A percentile compares a stretch with the other conserved stretches of the same genome.
Evolutionary conservation across 176 grass and related monocot genomes (phyloP).

Genomic region (Eragrostis curvula): DNA sequence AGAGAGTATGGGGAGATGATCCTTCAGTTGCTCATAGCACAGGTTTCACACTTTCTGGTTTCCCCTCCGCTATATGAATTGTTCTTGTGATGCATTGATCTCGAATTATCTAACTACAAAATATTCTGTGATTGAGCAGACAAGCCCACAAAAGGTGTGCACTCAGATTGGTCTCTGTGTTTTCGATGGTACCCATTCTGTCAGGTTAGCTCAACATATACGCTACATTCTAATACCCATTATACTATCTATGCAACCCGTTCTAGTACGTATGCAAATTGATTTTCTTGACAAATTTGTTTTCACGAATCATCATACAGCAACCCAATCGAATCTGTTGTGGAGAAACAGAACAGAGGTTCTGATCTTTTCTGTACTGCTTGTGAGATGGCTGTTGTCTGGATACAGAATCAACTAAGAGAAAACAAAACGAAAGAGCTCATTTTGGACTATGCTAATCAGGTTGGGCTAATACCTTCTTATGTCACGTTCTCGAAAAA

Average conservation of each 20-base stretch:
- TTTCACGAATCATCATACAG: constrained; percentile 50
- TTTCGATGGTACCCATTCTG: constrained; percentile 70
- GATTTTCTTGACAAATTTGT: constrained; percentile 1
- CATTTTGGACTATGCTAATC: constrained; percentile 74
- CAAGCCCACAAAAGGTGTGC: constrained; percentile 70
- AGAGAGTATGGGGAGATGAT: constrained; percentile 87
- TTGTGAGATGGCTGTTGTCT: constrained; percentile 92
- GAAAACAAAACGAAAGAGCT: constrained; percentile 72
- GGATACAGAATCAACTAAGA: constrained; percentile 91
- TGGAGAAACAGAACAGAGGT: constrained; percentile 53
- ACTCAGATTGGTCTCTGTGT: constrained; percentile 70
- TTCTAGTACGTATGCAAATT: not conserved
- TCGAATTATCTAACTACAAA: constrained; percentile 10
- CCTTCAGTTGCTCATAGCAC: constrained; percentile 66
- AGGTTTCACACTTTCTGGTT: constrained; percentile 53
- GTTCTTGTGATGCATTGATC: not conserved
- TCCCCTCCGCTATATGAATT: constrained; percentile 1
- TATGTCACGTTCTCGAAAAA: too few relatives aligned
- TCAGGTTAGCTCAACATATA: constrained; percentile 58
- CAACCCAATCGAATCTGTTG: constrained; percentile 69
- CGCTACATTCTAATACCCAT: constrained; percentile 6
- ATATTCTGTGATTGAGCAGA: constrained; percentile 50
- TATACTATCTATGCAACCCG: not conserved
- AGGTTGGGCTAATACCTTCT: constrained; percentile 39
- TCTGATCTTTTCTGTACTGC: constrained; percentile 80